Evolutionary conservation across 2,329 filamentous ascomycete species (phyloP).

Genomic region (Didymella glomerata): DNA sequence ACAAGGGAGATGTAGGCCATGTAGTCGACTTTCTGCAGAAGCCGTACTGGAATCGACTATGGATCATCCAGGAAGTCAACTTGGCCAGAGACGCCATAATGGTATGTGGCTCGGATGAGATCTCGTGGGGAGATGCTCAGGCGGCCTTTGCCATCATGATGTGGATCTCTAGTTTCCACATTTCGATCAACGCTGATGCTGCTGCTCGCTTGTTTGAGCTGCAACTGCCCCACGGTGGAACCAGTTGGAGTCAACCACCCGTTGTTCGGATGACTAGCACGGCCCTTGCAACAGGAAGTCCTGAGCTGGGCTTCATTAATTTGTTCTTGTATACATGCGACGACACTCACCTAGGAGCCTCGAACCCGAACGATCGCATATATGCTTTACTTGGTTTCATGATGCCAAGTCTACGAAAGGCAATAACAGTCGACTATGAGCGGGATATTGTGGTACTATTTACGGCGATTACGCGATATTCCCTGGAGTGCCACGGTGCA

Average conservation of each 20-base stretch:
- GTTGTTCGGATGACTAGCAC: background rate
- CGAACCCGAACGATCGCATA: background rate
- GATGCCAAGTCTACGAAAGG: too few species aligned
- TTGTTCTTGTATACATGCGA: background rate
- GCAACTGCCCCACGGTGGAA: too few species aligned
- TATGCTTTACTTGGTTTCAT: background rate
- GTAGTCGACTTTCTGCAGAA: background rate
- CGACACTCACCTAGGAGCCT: background rate
- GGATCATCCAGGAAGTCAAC: background rate
- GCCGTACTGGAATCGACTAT: background rate
- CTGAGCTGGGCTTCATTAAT: background rate
- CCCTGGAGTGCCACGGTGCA: background rate
- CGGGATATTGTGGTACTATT: background rate
- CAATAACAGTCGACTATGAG: background rate
- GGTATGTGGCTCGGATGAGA: background rate
- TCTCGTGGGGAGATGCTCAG: background rate
- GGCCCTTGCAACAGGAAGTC: background rate
- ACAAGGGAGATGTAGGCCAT: background rate
- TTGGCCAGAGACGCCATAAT: background rate
- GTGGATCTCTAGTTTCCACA: background rate
- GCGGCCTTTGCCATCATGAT: background rate
- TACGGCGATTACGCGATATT: background rate
- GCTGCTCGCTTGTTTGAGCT: too few species aligned
- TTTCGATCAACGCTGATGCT: too few species aligned
- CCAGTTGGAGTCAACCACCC: too few species aligned